These are phyloP conservation scores for Atalantia buxifolia DNA, from an alignment of 345 rosid genomes.

Conservation along the genomic window DNA sequence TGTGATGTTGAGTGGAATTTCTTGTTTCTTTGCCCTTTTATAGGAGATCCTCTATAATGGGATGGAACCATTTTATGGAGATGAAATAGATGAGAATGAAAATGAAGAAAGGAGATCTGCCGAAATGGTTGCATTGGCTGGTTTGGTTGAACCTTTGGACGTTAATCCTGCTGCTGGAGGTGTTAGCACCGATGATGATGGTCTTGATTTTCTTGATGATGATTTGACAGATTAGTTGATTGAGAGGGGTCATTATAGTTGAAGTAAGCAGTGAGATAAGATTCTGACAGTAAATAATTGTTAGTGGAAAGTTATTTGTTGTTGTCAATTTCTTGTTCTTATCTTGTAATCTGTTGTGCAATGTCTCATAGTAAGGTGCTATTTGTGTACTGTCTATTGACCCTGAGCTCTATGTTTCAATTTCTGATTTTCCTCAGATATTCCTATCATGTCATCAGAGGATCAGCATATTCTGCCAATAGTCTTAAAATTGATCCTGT, in stretches of 20 bases:
- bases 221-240: slow-evolving; percentile 46
- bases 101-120: slow-evolving; percentile 37
- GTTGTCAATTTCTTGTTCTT: slow-evolving; percentile 14
- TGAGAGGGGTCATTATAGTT: slow-evolving; percentile 12
- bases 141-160: slow-evolving; percentile 39
- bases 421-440: slow-evolving; percentile 3
- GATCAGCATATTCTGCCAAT: slow-evolving; percentile 3
- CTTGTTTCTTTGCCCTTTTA: slow-evolving; percentile 19
- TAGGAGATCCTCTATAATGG: slow-evolving; percentile 51
- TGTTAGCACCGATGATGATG: slow-evolving; percentile 51
- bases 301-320: slow-evolving; percentile 7
- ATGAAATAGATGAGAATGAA: slow-evolving; percentile 44
- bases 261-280: slow-evolving; percentile 33
- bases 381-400: slow-evolving; percentile 1
- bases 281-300: slow-evolving; percentile 6
- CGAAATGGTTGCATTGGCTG: slow-evolving; percentile 37
- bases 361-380: slow-evolving; percentile 3
- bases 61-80: slow-evolving; percentile 40
- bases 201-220: slow-evolving; percentile 52
- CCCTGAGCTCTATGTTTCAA: slow-evolving; percentile 3
- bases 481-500: not conserved
- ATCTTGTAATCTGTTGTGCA: slow-evolving; percentile 20
- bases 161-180: slow-evolving; percentile 37
- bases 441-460: not conserved
- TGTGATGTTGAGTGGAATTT: slow-evolving; percentile 4